Evolutionary conservation across 495 filamentous ascomycete genomes (phyloP).

Genomic region (Annulohypoxylon bovei): DNA sequence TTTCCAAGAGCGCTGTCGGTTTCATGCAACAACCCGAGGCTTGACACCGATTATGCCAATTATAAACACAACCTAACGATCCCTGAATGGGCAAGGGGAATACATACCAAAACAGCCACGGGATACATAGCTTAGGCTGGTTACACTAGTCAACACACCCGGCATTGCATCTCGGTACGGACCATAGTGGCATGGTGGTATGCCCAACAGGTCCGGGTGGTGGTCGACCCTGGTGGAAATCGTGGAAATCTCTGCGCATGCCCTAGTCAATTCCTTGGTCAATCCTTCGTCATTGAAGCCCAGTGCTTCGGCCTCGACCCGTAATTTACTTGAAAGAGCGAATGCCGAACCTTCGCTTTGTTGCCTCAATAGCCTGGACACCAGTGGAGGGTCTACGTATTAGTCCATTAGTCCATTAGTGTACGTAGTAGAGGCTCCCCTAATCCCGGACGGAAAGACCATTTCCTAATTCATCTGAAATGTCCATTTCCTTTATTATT

Average conservation of each 20-base stretch:
- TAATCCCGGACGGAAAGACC: conserved; percentile 18
- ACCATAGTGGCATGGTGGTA: neutral
- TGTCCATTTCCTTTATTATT: conserved; percentile 29
- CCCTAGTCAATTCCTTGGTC: conserved; percentile 19
- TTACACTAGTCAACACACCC: neutral
- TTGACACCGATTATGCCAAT: conserved; percentile 11
- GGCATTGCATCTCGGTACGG: conserved; percentile 19
- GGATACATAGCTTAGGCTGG: neutral
- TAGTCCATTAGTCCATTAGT: no score
- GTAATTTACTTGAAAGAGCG: conserved; percentile 32
- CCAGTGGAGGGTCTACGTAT: neutral
- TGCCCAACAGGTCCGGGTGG: neutral
- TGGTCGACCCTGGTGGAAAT: conserved; percentile 16
- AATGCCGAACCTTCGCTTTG: conserved; percentile 37
- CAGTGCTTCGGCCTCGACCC: conserved; percentile 23
- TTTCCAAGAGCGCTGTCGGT: conserved; percentile 52
- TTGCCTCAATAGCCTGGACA: conserved; percentile 12
- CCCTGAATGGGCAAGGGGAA: neutral
- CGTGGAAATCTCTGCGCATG: conserved; percentile 21
- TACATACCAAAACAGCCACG: neutral
- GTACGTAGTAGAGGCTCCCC: conserved; percentile 19
- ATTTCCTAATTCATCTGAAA: conserved; percentile 17
- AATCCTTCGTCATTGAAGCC: conserved; percentile 38
- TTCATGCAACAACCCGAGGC: conserved; percentile 44
- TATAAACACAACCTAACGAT: conserved; percentile 5